Conservation (phyloP, 2,329 filamentous ascomycete genomes). For the Fusarium sp. region DNA sequence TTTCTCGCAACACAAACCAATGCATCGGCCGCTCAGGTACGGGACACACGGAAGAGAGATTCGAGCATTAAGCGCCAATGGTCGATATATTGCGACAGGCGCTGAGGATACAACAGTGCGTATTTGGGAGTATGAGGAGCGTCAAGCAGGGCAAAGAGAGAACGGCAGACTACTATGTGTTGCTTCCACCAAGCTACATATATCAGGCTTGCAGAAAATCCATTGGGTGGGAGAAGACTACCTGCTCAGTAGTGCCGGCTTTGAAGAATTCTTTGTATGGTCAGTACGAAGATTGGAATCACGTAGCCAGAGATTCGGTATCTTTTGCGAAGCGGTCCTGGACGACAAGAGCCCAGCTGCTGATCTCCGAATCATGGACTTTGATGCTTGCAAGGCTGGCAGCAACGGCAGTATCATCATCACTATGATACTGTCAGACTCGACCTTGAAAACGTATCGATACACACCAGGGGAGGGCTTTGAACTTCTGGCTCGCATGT, state of each 20-base stretch:
- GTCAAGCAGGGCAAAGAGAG: constrained; percentile 6
- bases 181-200: constrained; percentile 79
- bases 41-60: constrained; percentile 92
- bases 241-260: constrained; percentile 87
- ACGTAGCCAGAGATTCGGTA: constrained; percentile 61
- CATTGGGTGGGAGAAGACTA: constrained; percentile 77
- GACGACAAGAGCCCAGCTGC: constrained; percentile 61
- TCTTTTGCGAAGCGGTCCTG: constrained; percentile 67
- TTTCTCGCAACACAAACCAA: constrained; percentile 55
- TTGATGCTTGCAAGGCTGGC: constrained; percentile 64
- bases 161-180: constrained; percentile 58
- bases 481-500: constrained; percentile 61
- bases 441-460: constrained; percentile 72
- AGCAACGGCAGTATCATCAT: constrained; percentile 62
- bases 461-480: constrained; percentile 60
- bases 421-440: constrained; percentile 85
- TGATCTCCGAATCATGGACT: constrained; percentile 85
- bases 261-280: constrained; percentile 93
- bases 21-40: constrained; percentile 64
- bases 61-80: constrained; percentile 59
- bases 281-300: constrained; percentile 66
- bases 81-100: constrained; percentile 68
- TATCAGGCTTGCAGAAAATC: constrained; percentile 83
- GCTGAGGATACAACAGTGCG: constrained; percentile 81
- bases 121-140: constrained; percentile 67